Evolutionary conservation across 257 asterid species (phyloP), one percentile per base, ranked within the genome.

Genomic region (Solanum ossicruentum): DNA sequence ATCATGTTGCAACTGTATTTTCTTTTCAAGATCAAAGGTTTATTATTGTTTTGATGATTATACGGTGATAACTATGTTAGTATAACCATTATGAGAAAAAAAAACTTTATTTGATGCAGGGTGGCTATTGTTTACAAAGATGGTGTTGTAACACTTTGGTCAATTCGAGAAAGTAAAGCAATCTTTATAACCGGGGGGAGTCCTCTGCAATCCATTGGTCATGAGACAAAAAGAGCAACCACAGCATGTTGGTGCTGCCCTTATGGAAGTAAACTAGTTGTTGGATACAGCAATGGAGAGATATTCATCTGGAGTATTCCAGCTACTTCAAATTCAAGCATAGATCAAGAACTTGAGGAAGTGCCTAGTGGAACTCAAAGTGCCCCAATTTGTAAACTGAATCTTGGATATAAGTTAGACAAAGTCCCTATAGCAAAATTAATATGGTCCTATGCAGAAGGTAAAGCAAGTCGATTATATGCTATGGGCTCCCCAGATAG

Each of bases 161-260:
- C 91, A 80, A 89, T 96, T 85, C 94, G 81, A 67, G 98, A 95
- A 87, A 96, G 95, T 90, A 93, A 86, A 87, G 84, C 85, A 83
- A 75, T 93, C 70, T 92, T 73, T 85, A 67, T 91, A 84, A 86
- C 90, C 7, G 91, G 91, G 67, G 93, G 94, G 60, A 80, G 88
- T 60, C 65, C 91, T 58, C 43, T 91, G 87, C 97, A 89, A 84
- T 81, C 93, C 52, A n/a, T 73, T 5, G 58, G 88, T 86, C 94
- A 91, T 63, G 99, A 96, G 85, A 84, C 91, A 61, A 96, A 91
- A 89, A 91, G 90, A 90, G 97, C 91, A 77, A 95, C 98, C 32
- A 93, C 99, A 87, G 98, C 97, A 20, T 91, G 97, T 77, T 96
- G 98, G 98, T 90, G 92, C 81, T 96, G 98, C 85, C 89, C 94